phyloP scores from a whole-genome alignment of 306 rosid genomes.

The Cucumis hystrix region DNA sequence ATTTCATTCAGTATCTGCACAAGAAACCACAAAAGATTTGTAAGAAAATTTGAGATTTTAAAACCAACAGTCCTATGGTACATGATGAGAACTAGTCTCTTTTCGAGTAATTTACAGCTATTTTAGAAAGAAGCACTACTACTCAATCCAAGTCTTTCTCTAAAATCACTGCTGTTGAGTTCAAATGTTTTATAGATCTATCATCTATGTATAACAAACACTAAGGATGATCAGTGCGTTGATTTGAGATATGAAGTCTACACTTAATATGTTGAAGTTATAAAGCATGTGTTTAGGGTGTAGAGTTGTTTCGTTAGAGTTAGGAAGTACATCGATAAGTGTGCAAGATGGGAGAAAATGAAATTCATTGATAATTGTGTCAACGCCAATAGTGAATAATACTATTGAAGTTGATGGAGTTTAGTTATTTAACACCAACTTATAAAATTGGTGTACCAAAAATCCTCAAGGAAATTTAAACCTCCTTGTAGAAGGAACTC shows the following conservation, averaged over 20 bases:
- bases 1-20: slow-evolving; percentile 33
- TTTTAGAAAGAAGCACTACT: neutral
- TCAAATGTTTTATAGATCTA: neutral
- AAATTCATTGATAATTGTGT: too few relatives aligned
- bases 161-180: neutral
- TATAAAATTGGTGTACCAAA: too few relatives aligned
- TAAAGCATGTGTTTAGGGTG: too few relatives aligned
- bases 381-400: too few relatives aligned
- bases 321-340: too few relatives aligned
- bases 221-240: too few relatives aligned
- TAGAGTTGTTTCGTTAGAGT: too few relatives aligned
- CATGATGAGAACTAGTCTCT: neutral
- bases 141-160: neutral
- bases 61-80: neutral
- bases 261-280: too few relatives aligned
- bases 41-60: neutral
- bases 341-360: too few relatives aligned
- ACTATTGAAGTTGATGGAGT: too few relatives aligned
- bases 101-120: neutral
- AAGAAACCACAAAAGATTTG: slow-evolving; percentile 7
- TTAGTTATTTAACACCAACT: too few relatives aligned
- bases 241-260: too few relatives aligned
- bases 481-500: neutral
- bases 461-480: neutral
- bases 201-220: neutral